These are phyloP conservation scores for Pseudoturritis turrita DNA, from an alignment of 345 rosid genomes.

Conservation along the genomic window DNA sequence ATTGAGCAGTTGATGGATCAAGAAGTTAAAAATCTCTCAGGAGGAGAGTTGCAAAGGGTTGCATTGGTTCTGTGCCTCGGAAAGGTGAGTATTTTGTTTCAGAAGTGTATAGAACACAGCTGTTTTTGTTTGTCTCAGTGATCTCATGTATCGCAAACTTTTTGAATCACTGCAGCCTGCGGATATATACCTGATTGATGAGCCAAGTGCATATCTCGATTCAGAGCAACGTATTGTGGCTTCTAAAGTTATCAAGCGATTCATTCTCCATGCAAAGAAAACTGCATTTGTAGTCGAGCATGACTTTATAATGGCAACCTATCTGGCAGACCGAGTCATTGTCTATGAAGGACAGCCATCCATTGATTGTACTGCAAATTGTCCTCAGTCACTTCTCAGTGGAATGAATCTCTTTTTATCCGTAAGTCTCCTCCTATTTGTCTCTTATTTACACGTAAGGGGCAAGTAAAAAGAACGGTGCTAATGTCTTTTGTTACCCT, in stretches of 20 bases:
- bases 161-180: constrained; percentile 70
- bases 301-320: constrained; percentile 96
- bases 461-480: neutral
- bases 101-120: neutral
- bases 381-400: constrained; percentile 89
- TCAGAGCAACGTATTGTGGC: constrained; percentile 99
- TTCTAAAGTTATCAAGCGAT: constrained; percentile 95
- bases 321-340: constrained; percentile 89
- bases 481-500: neutral
- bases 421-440: constrained; percentile 43
- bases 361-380: constrained; percentile 83
- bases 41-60: constrained; percentile 99
- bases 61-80: constrained; percentile 94
- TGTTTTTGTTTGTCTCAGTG: neutral
- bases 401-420: constrained; percentile 99
- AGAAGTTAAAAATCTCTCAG: constrained; percentile 90
- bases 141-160: constrained; percentile 16
- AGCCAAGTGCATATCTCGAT: constrained; percentile 98
- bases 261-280: constrained; percentile 97
- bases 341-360: constrained; percentile 94
- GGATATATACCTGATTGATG: constrained; percentile 94
- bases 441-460: neutral
- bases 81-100: constrained; percentile 48
- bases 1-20: constrained; percentile 98
- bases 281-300: constrained; percentile 99